Percentiles rank a stretch among this genome's conserved stretches.
Evolutionary conservation across 192 early-diverging fungal species (phyloP).

Genomic region (Backusella tuberculispora): DNA sequence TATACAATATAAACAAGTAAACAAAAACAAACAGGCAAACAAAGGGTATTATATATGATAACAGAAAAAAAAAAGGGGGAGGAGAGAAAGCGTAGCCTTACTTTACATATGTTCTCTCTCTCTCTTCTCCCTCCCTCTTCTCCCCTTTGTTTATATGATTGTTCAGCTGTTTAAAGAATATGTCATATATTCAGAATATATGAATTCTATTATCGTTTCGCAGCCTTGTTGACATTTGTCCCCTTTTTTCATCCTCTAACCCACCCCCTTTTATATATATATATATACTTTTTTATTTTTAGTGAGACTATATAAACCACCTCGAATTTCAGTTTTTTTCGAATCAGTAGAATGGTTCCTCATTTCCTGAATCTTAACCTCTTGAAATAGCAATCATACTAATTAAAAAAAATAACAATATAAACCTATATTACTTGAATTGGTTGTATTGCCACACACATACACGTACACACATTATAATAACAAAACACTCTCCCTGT

Average conservation of each 20-base stretch:
- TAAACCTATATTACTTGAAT: no score
- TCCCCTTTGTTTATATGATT: slow-evolving; percentile 2
- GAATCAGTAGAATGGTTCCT: slow-evolving; percentile 2
- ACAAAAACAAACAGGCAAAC: no score
- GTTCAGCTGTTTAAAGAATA: not conserved
- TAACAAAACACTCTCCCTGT: not conserved
- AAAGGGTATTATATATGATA: not conserved
- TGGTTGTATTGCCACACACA: not conserved
- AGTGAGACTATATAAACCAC: slow-evolving; percentile 12
- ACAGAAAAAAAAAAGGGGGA: not conserved
- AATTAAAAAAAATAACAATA: no score
- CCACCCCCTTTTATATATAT: not conserved
- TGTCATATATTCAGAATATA: slow-evolving; percentile 4
- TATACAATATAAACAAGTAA: not conserved
- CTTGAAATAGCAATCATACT: not conserved
- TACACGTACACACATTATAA: not conserved
- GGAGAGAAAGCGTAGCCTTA: no score
- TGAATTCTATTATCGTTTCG: not conserved
- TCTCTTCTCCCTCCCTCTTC: not conserved
- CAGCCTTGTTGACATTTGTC: slow-evolving; percentile 8
- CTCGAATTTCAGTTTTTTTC: not conserved
- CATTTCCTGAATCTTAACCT: not conserved
- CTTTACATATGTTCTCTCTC: no score
- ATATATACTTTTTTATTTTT: not conserved
- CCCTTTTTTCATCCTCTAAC: not conserved